Conservation (phyloP, 2,329 filamentous ascomycete genomes). For the Trichoderma polysporum region DNA sequence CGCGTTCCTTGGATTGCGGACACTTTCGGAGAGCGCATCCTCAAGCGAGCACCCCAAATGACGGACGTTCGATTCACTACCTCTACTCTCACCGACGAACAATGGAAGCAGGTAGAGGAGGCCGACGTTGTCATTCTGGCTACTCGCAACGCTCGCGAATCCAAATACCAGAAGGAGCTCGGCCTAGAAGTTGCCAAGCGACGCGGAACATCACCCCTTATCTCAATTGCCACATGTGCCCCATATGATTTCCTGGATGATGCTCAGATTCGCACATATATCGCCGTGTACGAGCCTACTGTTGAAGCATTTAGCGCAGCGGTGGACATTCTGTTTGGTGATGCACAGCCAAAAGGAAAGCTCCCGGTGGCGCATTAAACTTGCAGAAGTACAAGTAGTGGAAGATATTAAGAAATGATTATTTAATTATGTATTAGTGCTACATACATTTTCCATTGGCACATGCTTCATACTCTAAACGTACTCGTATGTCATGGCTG, state of each 20-base stretch:
- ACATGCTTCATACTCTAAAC: not conserved
- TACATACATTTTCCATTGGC: not conserved
- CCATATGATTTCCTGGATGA: slow-evolving; percentile 31
- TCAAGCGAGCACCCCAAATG: slow-evolving; percentile 18
- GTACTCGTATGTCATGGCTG: too few relatives aligned
- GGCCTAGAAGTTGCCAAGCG: slow-evolving; percentile 26
- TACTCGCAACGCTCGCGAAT: slow-evolving; percentile 29
- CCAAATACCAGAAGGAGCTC: slow-evolving; percentile 27
- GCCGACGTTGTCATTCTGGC: slow-evolving; percentile 29
- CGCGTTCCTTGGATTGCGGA: slow-evolving; percentile 30
- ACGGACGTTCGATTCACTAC: slow-evolving; percentile 28
- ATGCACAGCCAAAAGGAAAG: slow-evolving; percentile 21
- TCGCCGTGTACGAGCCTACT: slow-evolving; percentile 31
- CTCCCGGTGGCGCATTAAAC: slow-evolving; percentile 22
- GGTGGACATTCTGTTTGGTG: slow-evolving; percentile 26
- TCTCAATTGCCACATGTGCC: slow-evolving; percentile 29
- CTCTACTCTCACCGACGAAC: slow-evolving; percentile 18
- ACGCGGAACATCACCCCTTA: slow-evolving; percentile 15
- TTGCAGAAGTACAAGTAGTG: not conserved
- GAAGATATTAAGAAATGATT: not conserved
- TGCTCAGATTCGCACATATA: slow-evolving; percentile 24
- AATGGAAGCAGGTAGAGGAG: slow-evolving; percentile 26
- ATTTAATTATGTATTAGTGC: not conserved
- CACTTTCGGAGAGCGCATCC: slow-evolving; percentile 26
- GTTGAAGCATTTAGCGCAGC: slow-evolving; percentile 28